phyloP scores from a whole-genome alignment of 352 stramenopile genomes.

The Phytophthora aleatoria region DNA sequence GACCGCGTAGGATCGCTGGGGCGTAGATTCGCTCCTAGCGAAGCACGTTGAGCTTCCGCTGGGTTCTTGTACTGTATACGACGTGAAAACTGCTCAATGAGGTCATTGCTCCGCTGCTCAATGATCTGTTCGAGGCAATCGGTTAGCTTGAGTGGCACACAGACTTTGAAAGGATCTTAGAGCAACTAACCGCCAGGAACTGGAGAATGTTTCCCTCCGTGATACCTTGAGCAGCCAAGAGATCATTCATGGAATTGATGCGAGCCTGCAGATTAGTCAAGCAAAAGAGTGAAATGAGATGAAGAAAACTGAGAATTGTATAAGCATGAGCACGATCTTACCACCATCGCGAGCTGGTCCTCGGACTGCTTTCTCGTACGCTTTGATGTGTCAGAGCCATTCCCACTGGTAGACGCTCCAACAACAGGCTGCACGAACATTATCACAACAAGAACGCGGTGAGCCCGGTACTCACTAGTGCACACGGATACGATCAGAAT shows the following conservation, averaged over 20 bases:
- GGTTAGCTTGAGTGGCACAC: background rate
- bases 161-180: background rate
- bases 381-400: conserved; percentile 44
- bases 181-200: conserved; percentile 59
- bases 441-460: background rate
- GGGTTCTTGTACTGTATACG: conserved; percentile 76
- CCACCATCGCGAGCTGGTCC: conserved; percentile 78
- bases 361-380: conserved; percentile 69
- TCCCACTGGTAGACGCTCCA: conserved; percentile 29
- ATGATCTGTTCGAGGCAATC: conserved; percentile 57
- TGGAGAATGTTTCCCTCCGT: conserved; percentile 86
- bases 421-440: conserved; percentile 25
- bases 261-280: conserved; percentile 44
- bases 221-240: conserved; percentile 76
- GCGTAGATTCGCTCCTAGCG: conserved; percentile 63
- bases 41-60: conserved; percentile 51
- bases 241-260: conserved; percentile 88
- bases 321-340: conserved; percentile 15
- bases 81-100: conserved; percentile 79
- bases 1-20: conserved; percentile 72
- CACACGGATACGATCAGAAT: too few relatives aligned
- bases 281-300: background rate
- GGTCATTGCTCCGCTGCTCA: conserved; percentile 78
- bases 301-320: background rate
- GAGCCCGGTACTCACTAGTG: background rate